phyloP scores from a whole-genome alignment of 768 basidiomycete genomes.

The Phanerochaete sordida region DNA sequence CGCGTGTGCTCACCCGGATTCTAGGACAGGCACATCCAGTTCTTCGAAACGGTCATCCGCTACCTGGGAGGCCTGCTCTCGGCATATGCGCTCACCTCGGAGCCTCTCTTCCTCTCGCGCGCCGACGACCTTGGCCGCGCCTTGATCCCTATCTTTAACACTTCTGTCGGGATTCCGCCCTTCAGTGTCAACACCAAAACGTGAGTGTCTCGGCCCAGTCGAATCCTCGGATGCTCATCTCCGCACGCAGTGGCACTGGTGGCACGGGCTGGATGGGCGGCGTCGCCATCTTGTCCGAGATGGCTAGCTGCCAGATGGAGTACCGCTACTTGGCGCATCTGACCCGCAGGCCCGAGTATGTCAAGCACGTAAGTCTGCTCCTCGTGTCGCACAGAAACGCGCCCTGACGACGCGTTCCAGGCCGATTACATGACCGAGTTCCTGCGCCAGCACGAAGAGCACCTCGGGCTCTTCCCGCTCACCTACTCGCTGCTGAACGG shows the following conservation, averaged over 20 bases:
- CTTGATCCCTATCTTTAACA: constrained; percentile 70
- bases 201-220: constrained; percentile 33
- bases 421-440: constrained; percentile 47
- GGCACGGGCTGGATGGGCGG: constrained; percentile 35
- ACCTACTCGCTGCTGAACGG: constrained; percentile 16
- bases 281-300: constrained; percentile 58
- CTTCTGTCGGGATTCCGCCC: constrained; percentile 64
- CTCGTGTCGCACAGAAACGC: not conserved
- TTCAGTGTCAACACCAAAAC: constrained; percentile 64
- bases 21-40: constrained; percentile 42
- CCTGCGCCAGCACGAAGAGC: constrained; percentile 28
- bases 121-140: constrained; percentile 78
- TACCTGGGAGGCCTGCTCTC: constrained; percentile 86
- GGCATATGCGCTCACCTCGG: constrained; percentile 71
- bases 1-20: constrained; percentile 3
- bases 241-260: constrained; percentile 33
- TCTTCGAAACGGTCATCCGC: constrained; percentile 80
- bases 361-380: constrained; percentile 45
- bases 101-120: constrained; percentile 56
- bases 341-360: constrained; percentile 66
- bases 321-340: constrained; percentile 83
- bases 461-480: constrained; percentile 17
- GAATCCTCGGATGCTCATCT: no score
- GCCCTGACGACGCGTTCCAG: constrained; percentile 23
- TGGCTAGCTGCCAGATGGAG: constrained; percentile 81